Evolutionary conservation across 2,329 filamentous ascomycete genomes (phyloP), one percentile per base, ranked within the genome.

Genomic region (Colletotrichum tanaceti): DNA sequence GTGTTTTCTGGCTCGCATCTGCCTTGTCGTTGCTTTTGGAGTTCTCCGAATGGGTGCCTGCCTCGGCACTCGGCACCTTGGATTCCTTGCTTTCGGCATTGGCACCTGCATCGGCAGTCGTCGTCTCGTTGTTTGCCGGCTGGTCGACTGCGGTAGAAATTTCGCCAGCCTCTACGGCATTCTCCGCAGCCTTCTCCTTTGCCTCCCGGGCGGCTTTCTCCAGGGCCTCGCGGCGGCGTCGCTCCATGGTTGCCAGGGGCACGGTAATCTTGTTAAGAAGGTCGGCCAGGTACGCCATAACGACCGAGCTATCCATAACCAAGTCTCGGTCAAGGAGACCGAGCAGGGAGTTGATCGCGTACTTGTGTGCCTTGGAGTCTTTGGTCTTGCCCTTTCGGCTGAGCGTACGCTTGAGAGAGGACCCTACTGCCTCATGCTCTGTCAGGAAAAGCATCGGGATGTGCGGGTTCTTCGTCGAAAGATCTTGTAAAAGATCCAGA

Each of bases 301-400:
- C 95, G 7, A 90, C 87, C n/a, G 95, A 94, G 80, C 94, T 99
- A 80, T 99, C 96, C 82, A 97, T 97, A 72, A 99, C 94, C 70
- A 98, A 85, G 72, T 94, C 93, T n/a, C 96, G 92, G 77, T 98
- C 96, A 24, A 99, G 86, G 5, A 99, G 86, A 70, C 90, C 91
- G 54, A 99, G 85, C 38, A 99, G 83, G 16, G 94, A 94, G 77
- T 99, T 99, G 77, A 99, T 87, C 11, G 97, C 94, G 77, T 92
- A 99, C 77, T 93, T 96, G 73, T 91, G 90, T 35, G 93, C 90
- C 79, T 92, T 97, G 72, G 84, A 89, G 72, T 97, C 95, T 79
- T 95, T 96, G 60, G 84, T 87, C 79, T 98, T 98, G 74, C 93
- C 93, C 81, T 98, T 98, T 72, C 91, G 90, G 74, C 89, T 91